Conservation (phyloP, 257 asterid genomes). For the Ophiorrhiza pumila region DNA sequence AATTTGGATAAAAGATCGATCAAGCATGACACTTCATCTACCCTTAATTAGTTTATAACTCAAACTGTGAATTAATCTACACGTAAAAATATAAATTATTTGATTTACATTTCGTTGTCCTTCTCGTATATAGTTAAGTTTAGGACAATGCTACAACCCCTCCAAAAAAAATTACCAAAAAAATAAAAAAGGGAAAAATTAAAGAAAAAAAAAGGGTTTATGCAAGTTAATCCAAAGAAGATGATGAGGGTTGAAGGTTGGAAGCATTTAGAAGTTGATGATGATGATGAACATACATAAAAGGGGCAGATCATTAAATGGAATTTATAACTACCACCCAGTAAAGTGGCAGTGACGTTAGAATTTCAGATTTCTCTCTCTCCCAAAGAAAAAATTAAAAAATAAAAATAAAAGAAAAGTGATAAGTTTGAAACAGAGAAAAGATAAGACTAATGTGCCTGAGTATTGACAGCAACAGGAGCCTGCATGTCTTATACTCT, state of each 20-base stretch:
- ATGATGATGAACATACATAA: too few species aligned
- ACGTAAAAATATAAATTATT: too few species aligned
- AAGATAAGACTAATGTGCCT: conserved; percentile 7
- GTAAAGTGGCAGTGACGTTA: conserved; percentile 8
- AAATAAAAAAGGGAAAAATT: neutral
- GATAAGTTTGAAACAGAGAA: neutral
- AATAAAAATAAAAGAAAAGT: neutral
- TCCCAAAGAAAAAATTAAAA: neutral
- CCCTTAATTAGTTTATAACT: too few species aligned
- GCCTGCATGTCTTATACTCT: conserved; percentile 13
- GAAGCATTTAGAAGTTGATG: neutral
- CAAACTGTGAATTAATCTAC: too few species aligned
- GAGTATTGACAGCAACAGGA: conserved; percentile 17
- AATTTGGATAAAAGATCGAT: too few species aligned
- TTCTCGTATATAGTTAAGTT: too few species aligned
- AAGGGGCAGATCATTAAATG: conserved; percentile 11
- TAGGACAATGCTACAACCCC: too few species aligned
- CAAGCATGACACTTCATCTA: too few species aligned
- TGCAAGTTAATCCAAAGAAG: neutral
- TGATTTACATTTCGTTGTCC: too few species aligned
- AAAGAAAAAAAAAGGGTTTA: neutral
- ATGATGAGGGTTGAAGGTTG: neutral
- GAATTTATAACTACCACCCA: conserved; percentile 19
- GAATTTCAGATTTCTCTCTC: neutral
- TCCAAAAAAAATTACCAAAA: too few species aligned